phyloP scores from a whole-genome alignment of 164 flowering plant species.

The Stephania japonica region DNA sequence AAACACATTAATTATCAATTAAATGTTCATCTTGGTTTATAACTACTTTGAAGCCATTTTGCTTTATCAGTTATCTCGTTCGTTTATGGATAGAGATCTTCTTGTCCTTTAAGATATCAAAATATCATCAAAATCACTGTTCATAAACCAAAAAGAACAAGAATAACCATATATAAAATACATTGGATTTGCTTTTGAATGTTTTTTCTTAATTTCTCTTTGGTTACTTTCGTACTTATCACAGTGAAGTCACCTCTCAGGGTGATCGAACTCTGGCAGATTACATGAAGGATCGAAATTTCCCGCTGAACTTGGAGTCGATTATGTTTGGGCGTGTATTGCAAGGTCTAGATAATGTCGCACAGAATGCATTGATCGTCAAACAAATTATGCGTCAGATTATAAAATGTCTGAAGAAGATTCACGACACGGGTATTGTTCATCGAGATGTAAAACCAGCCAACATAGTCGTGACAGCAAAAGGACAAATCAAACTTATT shows the following conservation, averaged over 20 bases:
- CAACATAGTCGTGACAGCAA: conserved; percentile 88
- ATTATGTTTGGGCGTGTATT: conserved; percentile 84
- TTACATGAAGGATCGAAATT: conserved; percentile 79
- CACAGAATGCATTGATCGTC: conserved; percentile 79
- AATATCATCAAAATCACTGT: too few species aligned
- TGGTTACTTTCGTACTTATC: conserved; percentile 8
- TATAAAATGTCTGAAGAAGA: conserved; percentile 81
- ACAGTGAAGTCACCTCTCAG: conserved; percentile 34
- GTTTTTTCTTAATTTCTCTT: neutral
- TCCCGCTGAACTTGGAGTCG: conserved; percentile 82
- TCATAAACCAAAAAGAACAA: too few species aligned
- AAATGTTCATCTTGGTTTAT: too few species aligned
- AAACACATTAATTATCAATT: too few species aligned
- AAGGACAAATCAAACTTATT: conserved; percentile 85
- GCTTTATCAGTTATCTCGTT: too few species aligned
- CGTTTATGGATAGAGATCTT: too few species aligned
- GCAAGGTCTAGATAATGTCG: conserved; percentile 54
- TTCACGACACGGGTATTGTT: conserved; percentile 90
- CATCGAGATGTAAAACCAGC: conserved; percentile 96
- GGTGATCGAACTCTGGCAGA: conserved; percentile 75
- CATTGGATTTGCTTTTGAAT: too few species aligned
- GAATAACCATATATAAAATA: too few species aligned
- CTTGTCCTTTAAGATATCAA: too few species aligned
- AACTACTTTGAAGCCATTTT: too few species aligned
- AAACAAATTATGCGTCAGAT: conserved; percentile 96